Evolutionary conservation across 164 flowering plant species (phyloP).

Genomic region (Platanus orientalis): DNA sequence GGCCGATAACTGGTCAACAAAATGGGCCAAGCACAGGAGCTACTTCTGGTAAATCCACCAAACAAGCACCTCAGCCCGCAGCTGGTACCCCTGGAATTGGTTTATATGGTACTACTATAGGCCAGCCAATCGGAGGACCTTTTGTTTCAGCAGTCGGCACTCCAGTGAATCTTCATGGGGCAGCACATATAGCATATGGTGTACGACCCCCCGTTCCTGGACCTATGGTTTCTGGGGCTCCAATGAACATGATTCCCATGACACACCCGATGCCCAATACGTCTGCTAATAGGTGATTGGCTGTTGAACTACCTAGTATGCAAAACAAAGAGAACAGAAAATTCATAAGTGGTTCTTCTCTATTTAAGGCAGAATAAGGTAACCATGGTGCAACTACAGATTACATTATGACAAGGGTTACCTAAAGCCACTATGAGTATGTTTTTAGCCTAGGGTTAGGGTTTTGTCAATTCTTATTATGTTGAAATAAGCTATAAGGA

Average conservation of each 20-base stretch:
- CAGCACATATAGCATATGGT: constrained; percentile 74
- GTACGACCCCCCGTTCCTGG: constrained; percentile 65
- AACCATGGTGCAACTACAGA: constrained; percentile 10
- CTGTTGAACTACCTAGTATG: constrained; percentile 10
- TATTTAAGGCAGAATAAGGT: constrained; percentile 12
- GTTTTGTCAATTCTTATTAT: constrained; percentile 19
- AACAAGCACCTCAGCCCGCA: constrained; percentile 41
- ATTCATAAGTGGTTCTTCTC: constrained; percentile 6
- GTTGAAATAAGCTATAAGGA: constrained; percentile 22
- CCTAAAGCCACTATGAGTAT: constrained; percentile 1
- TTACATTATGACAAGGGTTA: too few relatives aligned
- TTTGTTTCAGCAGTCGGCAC: constrained; percentile 84
- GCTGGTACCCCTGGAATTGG: constrained; percentile 44
- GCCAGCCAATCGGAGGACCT: constrained; percentile 81
- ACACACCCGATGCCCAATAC: constrained; percentile 70
- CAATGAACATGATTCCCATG: constrained; percentile 59
- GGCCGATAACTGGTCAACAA: constrained; percentile 77
- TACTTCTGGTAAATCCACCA: constrained; percentile 45
- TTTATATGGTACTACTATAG: constrained; percentile 68
- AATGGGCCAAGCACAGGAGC: constrained; percentile 40
- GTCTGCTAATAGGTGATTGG: constrained; percentile 54
- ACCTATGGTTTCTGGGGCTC: constrained; percentile 67
- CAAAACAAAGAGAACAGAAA: constrained; percentile 13
- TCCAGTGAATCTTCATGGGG: constrained; percentile 66
- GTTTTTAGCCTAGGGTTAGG: constrained; percentile 1